A percentile compares a stretch with the other conserved stretches of the same genome.
Evolutionary conservation across 2,329 filamentous ascomycete genomes (phyloP).

Genomic region (Acarospora socialis): DNA sequence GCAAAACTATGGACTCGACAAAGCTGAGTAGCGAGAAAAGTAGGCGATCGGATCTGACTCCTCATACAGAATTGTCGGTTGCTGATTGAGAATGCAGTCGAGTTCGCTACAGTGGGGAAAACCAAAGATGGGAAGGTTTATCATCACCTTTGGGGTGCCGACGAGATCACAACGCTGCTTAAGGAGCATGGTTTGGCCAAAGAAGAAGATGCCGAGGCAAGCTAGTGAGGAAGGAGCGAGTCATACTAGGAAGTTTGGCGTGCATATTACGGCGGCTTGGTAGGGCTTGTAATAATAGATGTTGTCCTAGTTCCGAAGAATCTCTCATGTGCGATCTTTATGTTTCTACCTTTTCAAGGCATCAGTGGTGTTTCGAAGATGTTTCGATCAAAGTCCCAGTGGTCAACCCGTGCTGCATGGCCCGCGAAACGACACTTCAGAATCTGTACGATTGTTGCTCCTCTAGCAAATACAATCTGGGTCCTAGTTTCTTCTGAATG

Average conservation of each 20-base stretch:
- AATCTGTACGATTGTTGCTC: too few relatives aligned
- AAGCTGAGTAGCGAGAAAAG: slow-evolving; percentile 99
- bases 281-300: neutral
- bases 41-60: slow-evolving; percentile 34
- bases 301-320: neutral
- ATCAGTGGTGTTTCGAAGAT: too few relatives aligned
- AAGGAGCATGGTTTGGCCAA: slow-evolving; percentile 95
- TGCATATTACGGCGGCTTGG: neutral
- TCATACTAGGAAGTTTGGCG: neutral
- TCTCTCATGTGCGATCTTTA: too few relatives aligned
- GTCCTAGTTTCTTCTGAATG: too few relatives aligned
- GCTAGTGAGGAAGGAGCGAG: slow-evolving; percentile 17
- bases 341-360: too few relatives aligned
- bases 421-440: too few relatives aligned
- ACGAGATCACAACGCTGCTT: slow-evolving; percentile 86
- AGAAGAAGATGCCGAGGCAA: slow-evolving; percentile 54
- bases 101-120: slow-evolving; percentile 95
- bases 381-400: too few relatives aligned
- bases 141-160: slow-evolving; percentile 91
- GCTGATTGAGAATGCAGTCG: too few relatives aligned
- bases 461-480: too few relatives aligned
- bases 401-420: too few relatives aligned
- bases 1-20: slow-evolving; percentile 99
- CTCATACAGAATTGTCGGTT: slow-evolving; percentile 15
- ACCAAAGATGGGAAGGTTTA: slow-evolving; percentile 94